Conservation (phyloP, 2,329 filamentous ascomycete genomes). For the Fusarium buxicola region DNA sequence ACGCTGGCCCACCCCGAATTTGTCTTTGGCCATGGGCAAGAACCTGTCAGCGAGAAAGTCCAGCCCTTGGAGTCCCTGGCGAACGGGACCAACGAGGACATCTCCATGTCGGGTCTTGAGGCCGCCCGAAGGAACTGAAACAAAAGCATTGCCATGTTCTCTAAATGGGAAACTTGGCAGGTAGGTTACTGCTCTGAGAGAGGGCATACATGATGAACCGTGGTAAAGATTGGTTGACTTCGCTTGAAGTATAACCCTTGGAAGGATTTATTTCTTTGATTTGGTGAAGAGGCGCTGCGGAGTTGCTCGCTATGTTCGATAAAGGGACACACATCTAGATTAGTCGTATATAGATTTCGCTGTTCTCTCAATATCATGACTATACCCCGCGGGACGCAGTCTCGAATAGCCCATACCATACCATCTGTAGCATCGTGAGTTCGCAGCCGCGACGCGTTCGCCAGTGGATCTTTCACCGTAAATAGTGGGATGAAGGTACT, state of each 20-base stretch:
- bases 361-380: conserved; percentile 1
- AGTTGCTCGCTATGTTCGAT: background rate
- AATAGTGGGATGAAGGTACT: background rate
- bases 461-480: background rate
- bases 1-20: conserved; percentile 39
- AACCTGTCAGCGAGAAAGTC: conserved; percentile 9
- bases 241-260: background rate
- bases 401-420: background rate
- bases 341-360: background rate
- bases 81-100: conserved; percentile 11
- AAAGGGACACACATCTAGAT: conserved; percentile 5
- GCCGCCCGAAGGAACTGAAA: background rate
- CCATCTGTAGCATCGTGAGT: background rate
- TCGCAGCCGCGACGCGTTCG: background rate
- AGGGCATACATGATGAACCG: background rate
- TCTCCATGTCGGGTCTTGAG: conserved; percentile 10
- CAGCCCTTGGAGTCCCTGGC: conserved; percentile 3
- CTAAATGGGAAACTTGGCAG: background rate
- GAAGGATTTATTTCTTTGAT: background rate
- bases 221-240: background rate
- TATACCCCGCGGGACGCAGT: background rate
- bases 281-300: conserved; percentile 14
- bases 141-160: background rate
- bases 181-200: background rate
- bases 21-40: conserved; percentile 18